Evolutionary conservation across 305 asterid species (phyloP).

Genomic region (Fraxinus sp.): DNA sequence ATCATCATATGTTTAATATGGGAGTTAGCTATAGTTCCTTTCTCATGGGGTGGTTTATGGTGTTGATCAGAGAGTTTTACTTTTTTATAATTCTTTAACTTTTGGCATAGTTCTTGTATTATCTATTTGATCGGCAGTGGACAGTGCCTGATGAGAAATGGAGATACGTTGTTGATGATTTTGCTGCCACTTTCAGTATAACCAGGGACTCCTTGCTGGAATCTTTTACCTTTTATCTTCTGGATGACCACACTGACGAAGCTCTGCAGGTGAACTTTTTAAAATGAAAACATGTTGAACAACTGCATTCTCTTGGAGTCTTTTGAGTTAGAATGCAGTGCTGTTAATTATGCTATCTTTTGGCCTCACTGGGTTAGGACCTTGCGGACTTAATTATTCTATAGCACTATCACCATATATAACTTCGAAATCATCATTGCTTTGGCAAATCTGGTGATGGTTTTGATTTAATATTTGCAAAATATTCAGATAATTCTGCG

Average conservation of each 20-base stretch:
- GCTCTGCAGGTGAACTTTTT: conserved; percentile 63
- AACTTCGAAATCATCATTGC: background rate
- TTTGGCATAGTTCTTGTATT: conserved; percentile 73
- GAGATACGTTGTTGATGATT: conserved; percentile 75
- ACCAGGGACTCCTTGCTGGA: conserved; percentile 83
- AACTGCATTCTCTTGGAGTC: conserved; percentile 11
- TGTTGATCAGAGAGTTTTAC: conserved; percentile 11
- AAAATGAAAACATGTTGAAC: background rate
- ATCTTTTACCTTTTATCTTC: conserved; percentile 75
- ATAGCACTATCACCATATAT: background rate
- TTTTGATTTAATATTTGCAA: conserved; percentile 14
- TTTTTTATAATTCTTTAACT: conserved; percentile 45
- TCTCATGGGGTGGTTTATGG: background rate
- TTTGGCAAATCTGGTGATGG: conserved; percentile 6
- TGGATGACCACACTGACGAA: conserved; percentile 81
- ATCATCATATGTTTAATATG: conserved; percentile 1
- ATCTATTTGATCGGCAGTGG: conserved; percentile 88
- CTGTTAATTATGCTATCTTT: background rate
- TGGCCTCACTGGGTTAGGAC: background rate
- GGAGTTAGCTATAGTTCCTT: background rate
- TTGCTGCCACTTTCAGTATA: conserved; percentile 78
- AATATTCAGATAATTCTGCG: conserved; percentile 10
- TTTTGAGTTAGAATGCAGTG: conserved; percentile 12
- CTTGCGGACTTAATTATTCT: conserved; percentile 10
- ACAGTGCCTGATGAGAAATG: conserved; percentile 63